Conservation (phyloP, 2,329 filamentous ascomycete genomes). For the Coniella lustricola region DNA sequence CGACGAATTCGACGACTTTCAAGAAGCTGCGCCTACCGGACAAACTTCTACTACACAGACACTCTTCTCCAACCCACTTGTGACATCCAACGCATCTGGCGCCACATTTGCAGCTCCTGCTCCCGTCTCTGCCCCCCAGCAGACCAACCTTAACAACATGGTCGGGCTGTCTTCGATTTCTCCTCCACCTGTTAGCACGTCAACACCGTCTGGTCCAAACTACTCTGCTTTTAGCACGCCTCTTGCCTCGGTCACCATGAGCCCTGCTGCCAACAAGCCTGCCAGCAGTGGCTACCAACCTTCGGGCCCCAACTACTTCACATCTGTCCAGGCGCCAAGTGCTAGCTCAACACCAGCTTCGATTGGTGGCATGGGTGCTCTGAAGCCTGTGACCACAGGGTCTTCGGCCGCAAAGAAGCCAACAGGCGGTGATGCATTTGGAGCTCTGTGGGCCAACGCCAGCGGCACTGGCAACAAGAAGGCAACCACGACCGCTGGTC, state of each 20-base stretch:
- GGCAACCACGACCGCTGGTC: slow-evolving; percentile 55
- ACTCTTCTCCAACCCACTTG: slow-evolving; percentile 35
- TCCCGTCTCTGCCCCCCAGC: slow-evolving; percentile 76
- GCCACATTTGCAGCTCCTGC: slow-evolving; percentile 75
- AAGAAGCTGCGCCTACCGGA: slow-evolving; percentile 66
- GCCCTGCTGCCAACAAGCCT: slow-evolving; percentile 31
- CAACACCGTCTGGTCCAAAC: slow-evolving; percentile 50
- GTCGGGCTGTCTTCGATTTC: slow-evolving; percentile 75
- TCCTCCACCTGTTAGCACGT: slow-evolving; percentile 55
- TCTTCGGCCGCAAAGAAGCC: slow-evolving; percentile 31
- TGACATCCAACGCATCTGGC: slow-evolving; percentile 46
- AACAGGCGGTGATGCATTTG: slow-evolving; percentile 76
- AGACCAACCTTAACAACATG: slow-evolving; percentile 72
- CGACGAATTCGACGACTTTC: slow-evolving; percentile 97
- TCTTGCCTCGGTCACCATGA: slow-evolving; percentile 29
- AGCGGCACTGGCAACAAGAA: slow-evolving; percentile 70
- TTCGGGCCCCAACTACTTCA: slow-evolving; percentile 88
- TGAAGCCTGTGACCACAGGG: slow-evolving; percentile 19
- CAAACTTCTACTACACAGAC: slow-evolving; percentile 30
- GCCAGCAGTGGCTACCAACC: slow-evolving; percentile 65
- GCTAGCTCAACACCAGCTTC: slow-evolving; percentile 22
- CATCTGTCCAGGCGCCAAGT: slow-evolving; percentile 54
- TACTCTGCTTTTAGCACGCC: slow-evolving; percentile 57
- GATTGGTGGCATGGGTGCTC: slow-evolving; percentile 22
- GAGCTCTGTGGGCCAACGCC: slow-evolving; percentile 73